Conservation (phyloP, 1,284 basidiomycete species). For the Xerocomus cyaneibrunnescens region DNA sequence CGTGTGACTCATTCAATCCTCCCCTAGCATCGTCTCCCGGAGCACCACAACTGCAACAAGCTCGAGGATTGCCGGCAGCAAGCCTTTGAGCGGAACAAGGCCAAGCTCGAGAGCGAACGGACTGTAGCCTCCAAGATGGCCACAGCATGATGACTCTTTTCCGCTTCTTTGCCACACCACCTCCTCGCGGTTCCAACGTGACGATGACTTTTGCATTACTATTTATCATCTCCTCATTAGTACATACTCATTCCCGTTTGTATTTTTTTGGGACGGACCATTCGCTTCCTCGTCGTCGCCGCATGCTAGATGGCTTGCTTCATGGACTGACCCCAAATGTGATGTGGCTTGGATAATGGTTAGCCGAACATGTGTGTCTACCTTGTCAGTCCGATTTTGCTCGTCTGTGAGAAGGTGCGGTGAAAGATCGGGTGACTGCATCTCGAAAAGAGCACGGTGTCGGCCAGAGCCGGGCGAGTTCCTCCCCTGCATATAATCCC, state of each 20-base stretch:
- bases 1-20: conserved; percentile 17
- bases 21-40: conserved; percentile 75
- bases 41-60: conserved; percentile 77
- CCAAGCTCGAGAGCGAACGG: conserved; percentile 79
- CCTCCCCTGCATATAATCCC: too few species aligned
- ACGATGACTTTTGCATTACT: conserved; percentile 28
- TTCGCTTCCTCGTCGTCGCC: conserved; percentile 4
- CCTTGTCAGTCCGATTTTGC: neutral
- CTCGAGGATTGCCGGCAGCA: conserved; percentile 79
- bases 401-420: neutral
- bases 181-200: conserved; percentile 23
- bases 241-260: conserved; percentile 17
- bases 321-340: conserved; percentile 2
- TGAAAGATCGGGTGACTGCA: neutral
- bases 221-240: conserved; percentile 29
- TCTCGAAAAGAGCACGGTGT: neutral
- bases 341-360: conserved; percentile 18
- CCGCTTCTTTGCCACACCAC: neutral
- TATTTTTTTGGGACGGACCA: conserved; percentile 13
- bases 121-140: conserved; percentile 85
- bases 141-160: conserved; percentile 51
- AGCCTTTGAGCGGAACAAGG: conserved; percentile 84
- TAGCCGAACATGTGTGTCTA: conserved; percentile 18
- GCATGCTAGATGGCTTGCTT: conserved; percentile 18
- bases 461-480: neutral